Base-by-base conservation (phyloP, 176 grass and related monocot genomes). In the Avena atlantica region DNA sequence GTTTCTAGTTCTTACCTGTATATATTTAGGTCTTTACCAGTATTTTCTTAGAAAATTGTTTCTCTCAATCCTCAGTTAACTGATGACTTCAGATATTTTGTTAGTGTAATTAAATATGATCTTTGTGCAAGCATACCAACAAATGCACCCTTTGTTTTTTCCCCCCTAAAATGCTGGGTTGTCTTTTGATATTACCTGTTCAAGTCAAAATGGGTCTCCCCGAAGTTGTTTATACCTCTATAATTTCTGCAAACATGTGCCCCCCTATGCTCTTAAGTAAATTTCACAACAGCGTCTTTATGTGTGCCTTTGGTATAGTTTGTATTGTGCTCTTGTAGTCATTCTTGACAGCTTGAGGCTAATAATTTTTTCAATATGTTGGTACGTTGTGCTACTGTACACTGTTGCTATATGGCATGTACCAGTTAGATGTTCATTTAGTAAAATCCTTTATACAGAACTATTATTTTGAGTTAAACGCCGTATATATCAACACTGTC, bases 131-230 rank as follows among this genome's bases (percentile, higher is more conserved):
- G 21, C 60, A 65, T 29, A 48, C 58, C 13, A 64, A 64, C 16
- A 27, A 64, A 24, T 14, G 24, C 15, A 44, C 15, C 34, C 47
- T 69, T 20, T 52, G 14, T 47, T 48, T 19, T 29, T 27, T n/a
- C n/a, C 51, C 67, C 69, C 47, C 48, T 82, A n/a, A 50, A 48
- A 48, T 14, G 25, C 79, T 68, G 61, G 53, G 15, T 31, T 14
- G 52, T 82, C 58, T 60, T 81, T 53, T 82, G 12, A 36, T 82
- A 53, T 82, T 66, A 69, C 27, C 61, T 69, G 47, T 37, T 6
- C 27, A 67, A 69, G 21, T 31, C 14, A 51, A 66, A 63, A 50
- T 29, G 2, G 60, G 49, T 2, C 42, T 67, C 15, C 31, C 23
- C 25, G 31, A 51, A 51, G 4, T 29, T 81, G 2, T 81, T 31